Conservation (phyloP, 2,329 filamentous ascomycete genomes). For the Amphichorda felina region DNA sequence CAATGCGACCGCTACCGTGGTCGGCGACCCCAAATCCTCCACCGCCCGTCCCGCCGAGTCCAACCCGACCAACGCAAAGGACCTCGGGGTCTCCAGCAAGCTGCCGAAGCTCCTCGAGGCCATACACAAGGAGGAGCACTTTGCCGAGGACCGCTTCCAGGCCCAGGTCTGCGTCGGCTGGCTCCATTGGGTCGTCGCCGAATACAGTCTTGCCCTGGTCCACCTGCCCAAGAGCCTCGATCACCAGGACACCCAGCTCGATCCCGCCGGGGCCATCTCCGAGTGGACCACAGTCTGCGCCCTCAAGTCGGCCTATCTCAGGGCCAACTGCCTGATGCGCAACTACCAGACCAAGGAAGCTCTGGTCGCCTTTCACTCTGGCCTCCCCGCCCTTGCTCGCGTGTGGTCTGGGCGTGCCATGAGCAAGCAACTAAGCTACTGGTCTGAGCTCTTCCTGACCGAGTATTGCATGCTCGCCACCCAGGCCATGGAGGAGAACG, state of each 20-base stretch:
- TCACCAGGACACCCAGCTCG: slow-evolving; percentile 38
- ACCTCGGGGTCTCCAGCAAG: slow-evolving; percentile 31
- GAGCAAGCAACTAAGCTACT: slow-evolving; percentile 57
- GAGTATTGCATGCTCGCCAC: slow-evolving; percentile 62
- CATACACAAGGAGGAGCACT: slow-evolving; percentile 43
- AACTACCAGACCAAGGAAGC: slow-evolving; percentile 43
- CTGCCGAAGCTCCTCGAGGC: slow-evolving; percentile 40
- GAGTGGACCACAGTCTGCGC: slow-evolving; percentile 78
- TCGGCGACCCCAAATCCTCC: too few relatives aligned
- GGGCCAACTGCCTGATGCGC: slow-evolving; percentile 49
- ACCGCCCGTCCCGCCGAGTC: neutral
- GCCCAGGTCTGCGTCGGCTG: slow-evolving; percentile 75
- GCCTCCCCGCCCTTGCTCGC: slow-evolving; percentile 49
- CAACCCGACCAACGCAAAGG: slow-evolving; percentile 17
- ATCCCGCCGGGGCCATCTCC: slow-evolving; percentile 39
- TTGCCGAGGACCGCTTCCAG: slow-evolving; percentile 56
- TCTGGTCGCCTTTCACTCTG: slow-evolving; percentile 52
- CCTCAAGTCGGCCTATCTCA: slow-evolving; percentile 67
- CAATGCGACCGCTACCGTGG: slow-evolving; percentile 24
- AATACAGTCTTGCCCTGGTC: slow-evolving; percentile 49
- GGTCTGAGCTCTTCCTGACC: slow-evolving; percentile 68
- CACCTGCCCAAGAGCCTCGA: slow-evolving; percentile 54
- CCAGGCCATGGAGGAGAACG: slow-evolving; percentile 39
- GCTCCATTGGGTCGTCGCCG: slow-evolving; percentile 68
- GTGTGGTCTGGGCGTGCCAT: slow-evolving; percentile 38